Conservation (phyloP, 257 asterid genomes). For the Solanum dulcamara region DNA sequence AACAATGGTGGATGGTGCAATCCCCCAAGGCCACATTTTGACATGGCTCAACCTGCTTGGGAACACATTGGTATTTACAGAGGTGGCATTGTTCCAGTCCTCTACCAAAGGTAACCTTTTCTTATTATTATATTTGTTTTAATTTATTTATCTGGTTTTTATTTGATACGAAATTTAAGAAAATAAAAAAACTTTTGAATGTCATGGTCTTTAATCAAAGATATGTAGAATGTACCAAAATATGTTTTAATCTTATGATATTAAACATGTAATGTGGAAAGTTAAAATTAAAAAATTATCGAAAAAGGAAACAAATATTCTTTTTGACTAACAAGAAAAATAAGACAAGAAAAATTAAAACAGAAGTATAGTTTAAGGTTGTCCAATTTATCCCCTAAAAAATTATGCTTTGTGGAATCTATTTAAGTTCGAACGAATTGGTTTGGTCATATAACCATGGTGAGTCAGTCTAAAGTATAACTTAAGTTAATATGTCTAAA, state of each 20-base stretch:
- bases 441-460: neutral
- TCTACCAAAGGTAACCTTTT: conserved; percentile 39
- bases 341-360: neutral
- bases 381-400: neutral
- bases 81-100: conserved; percentile 54
- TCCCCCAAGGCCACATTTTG: conserved; percentile 64
- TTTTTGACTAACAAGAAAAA: too few species aligned
- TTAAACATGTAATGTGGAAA: neutral
- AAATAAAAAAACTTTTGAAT: neutral
- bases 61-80: conserved; percentile 48
- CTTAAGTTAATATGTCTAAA: neutral
- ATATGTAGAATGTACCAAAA: neutral
- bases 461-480: neutral
- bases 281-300: neutral
- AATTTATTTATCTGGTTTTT: neutral
- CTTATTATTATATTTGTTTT: accelerated
- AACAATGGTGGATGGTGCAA: conserved; percentile 79
- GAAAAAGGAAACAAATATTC: too few species aligned
- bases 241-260: neutral
- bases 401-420: neutral
- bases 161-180: neutral
- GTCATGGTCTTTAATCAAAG: neutral
- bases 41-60: conserved; percentile 81
- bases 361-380: neutral
- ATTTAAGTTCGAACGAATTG: neutral